phyloP scores from a whole-genome alignment of 805 yeast genomes.

The Metschnikowia proteae region DNA sequence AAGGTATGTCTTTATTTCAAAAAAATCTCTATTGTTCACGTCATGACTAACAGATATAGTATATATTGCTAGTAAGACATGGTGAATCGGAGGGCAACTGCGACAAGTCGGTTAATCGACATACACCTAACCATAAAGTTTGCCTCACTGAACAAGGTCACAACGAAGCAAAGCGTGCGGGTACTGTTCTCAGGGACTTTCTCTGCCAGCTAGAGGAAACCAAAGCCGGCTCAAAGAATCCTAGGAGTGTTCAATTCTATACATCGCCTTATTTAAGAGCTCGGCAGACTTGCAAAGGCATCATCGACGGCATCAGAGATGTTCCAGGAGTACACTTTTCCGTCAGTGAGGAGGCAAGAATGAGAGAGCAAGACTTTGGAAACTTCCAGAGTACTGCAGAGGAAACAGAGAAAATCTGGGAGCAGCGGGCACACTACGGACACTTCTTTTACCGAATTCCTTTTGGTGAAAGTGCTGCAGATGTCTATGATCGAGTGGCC shows the following conservation, averaged over 20 bases:
- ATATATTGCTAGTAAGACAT: slow-evolving; percentile 79
- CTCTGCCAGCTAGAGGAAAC: slow-evolving; percentile 30
- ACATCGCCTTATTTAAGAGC: slow-evolving; percentile 87
- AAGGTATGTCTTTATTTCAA: slow-evolving; percentile 23
- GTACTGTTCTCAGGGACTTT: slow-evolving; percentile 44
- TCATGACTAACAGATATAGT: slow-evolving; percentile 29
- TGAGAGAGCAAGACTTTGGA: slow-evolving; percentile 95
- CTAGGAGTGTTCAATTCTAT: slow-evolving; percentile 58
- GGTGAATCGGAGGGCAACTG: slow-evolving; percentile 92
- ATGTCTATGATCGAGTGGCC: slow-evolving; percentile 87
- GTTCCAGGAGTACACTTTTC: slow-evolving; percentile 44
- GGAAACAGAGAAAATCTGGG: slow-evolving; percentile 79
- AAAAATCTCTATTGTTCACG: neutral
- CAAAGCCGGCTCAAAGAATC: slow-evolving; percentile 11
- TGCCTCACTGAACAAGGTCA: slow-evolving; percentile 71
- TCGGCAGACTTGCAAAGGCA: slow-evolving; percentile 74
- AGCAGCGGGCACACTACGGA: slow-evolving; percentile 83
- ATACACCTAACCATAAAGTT: slow-evolving; percentile 76
- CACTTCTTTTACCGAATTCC: slow-evolving; percentile 80
- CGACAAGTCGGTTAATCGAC: slow-evolving; percentile 76
- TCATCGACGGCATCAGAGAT: slow-evolving; percentile 53
- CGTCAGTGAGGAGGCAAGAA: slow-evolving; percentile 81
- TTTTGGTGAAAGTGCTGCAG: slow-evolving; percentile 94
- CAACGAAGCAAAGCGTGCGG: slow-evolving; percentile 58
- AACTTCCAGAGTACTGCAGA: slow-evolving; percentile 77